phyloP scores from a whole-genome alignment of 768 basidiomycete species.

The Macrolepiota dolichaula region DNA sequence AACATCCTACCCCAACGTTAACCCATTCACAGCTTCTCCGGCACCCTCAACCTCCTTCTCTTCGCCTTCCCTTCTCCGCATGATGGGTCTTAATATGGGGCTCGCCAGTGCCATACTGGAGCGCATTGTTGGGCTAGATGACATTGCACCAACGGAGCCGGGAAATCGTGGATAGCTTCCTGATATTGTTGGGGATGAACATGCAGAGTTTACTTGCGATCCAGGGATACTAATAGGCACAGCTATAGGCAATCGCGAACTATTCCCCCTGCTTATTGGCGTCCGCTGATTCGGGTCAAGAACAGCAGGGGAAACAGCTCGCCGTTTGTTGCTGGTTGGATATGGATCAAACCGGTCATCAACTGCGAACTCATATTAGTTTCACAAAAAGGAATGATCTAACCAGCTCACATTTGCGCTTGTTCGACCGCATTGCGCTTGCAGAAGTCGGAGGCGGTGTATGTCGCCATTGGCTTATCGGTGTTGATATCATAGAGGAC shows the following conservation, averaged over 20 bases:
- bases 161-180: constrained; percentile 46
- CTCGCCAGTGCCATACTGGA: constrained; percentile 67
- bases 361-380: constrained; percentile 35
- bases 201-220: constrained; percentile 55
- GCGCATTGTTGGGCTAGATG: constrained; percentile 74
- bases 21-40: constrained; percentile 69
- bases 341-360: constrained; percentile 88
- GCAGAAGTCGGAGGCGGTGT: constrained; percentile 74
- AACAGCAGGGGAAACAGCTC: constrained; percentile 76
- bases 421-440: constrained; percentile 73
- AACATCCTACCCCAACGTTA: constrained; percentile 41
- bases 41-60: constrained; percentile 76
- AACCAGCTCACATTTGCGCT: constrained; percentile 65
- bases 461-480: constrained; percentile 69
- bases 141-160: constrained; percentile 44
- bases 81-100: constrained; percentile 70
- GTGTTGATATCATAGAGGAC: constrained; percentile 42
- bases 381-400: background rate
- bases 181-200: constrained; percentile 71
- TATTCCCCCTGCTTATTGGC: constrained; percentile 45
- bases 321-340: constrained; percentile 70
- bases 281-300: constrained; percentile 57
- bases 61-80: constrained; percentile 55
- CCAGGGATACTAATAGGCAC: constrained; percentile 63
- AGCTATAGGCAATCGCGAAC: constrained; percentile 55